Base-by-base conservation (phyloP, 129 eudicot genomes). In the Logfia minima region DNA sequence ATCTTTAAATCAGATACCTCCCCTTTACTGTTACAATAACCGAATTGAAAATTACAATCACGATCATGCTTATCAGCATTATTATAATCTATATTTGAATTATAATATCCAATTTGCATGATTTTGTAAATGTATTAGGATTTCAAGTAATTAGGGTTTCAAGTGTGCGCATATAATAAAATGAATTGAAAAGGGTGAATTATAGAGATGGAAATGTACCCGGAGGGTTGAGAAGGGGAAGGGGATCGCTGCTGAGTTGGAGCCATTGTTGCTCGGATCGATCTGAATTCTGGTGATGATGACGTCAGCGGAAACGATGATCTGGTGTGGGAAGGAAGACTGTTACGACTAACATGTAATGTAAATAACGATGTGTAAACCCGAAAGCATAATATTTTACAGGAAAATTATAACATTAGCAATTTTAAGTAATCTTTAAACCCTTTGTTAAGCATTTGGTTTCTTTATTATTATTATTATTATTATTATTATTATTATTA, bases 221-320 rank as follows among this genome's bases (percentile, higher is more conserved):
- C 98, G 75, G 98, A 92, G 2, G 98, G 98, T 77, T 92, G 96
- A 83, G 98, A 92, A 41, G 98, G 98, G n/a, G 98, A 90, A 60
- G 96, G 79, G 52, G 93, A 88, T 83, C 96, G 87, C 24, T 82
- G 87, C 24, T 82, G 90, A 76, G 90, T 73, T 70, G 90, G 92
- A 68, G 96, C 90, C 96, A 88, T 87, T 21, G 55, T 71, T 60
- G 55, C 18, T 48, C 55, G 21, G 74, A 82, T 51, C 69, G 16
- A 69, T 13, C 64, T 14, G 55, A 48, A 48, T 14, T 48, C 55
- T 48, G 17, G 14, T 14, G 18, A 13, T 59, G 64, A 59, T 58
- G 72, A 26, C 13, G 34, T 5, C 48, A 41, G 60, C 18, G 17
- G 23, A 64, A 64, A 35, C 18, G 55, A 48, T 48, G 55, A 48